Conservation (phyloP, 805 yeast genomes). For the Sungouiella thailandica region DNA sequence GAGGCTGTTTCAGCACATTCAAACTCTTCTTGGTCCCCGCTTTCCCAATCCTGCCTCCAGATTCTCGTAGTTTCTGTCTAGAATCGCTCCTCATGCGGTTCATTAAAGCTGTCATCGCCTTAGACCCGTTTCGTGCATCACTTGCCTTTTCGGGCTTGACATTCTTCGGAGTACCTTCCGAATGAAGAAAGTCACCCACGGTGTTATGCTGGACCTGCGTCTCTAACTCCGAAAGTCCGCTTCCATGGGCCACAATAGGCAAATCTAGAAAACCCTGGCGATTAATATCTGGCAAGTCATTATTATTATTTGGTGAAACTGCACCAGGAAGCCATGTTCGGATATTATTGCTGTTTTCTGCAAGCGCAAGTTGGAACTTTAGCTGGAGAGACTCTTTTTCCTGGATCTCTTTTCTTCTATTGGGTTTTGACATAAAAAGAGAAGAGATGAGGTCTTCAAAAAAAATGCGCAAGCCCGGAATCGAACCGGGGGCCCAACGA, state of each 20-base stretch:
- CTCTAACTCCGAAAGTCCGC: slow-evolving; percentile 21
- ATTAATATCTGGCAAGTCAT: slow-evolving; percentile 2
- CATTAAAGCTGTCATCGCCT: slow-evolving; percentile 35
- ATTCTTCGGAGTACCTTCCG: slow-evolving; percentile 5
- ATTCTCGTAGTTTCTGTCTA: slow-evolving; percentile 11
- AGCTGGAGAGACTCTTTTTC: slow-evolving; percentile 44
- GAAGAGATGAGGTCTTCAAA: slow-evolving; percentile 2
- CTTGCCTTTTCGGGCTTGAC: slow-evolving; percentile 3
- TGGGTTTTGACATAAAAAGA: slow-evolving; percentile 15
- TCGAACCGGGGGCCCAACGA: slow-evolving; percentile 21
- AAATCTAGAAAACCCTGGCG: slow-evolving; percentile 22
- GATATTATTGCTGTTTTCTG: slow-evolving; percentile 30
- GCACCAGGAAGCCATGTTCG: slow-evolving; percentile 33
- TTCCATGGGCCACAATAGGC: slow-evolving; percentile 32
- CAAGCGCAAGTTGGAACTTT: slow-evolving; percentile 39
- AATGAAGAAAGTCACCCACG: slow-evolving; percentile 26
- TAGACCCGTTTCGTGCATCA: slow-evolving; percentile 17
- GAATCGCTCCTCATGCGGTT: slow-evolving; percentile 28
- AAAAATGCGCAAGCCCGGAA: slow-evolving; percentile 18
- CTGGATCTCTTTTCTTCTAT: slow-evolving; percentile 39
- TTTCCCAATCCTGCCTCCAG: neutral
- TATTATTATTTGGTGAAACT: too few species aligned
- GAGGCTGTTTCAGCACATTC: slow-evolving; percentile 5
- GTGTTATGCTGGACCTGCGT: slow-evolving; percentile 8
- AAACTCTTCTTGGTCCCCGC: slow-evolving; percentile 3